phyloP scores from a whole-genome alignment of 495 filamentous ascomycete genomes.

The Friedmanniomyces simplex region DNA sequence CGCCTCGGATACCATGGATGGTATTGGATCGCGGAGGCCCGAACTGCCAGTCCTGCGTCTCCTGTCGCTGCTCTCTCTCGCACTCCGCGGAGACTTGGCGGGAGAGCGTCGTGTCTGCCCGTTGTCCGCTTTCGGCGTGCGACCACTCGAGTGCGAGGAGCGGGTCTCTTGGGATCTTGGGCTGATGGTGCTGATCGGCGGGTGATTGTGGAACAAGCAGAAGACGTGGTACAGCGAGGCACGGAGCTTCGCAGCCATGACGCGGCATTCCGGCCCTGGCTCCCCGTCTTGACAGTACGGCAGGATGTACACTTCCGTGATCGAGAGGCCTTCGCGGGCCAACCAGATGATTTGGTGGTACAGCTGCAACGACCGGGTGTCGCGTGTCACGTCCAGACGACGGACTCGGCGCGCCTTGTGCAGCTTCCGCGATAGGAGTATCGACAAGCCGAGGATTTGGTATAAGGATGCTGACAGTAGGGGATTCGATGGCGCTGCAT shows the following conservation, averaged over 20 bases:
- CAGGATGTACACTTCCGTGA: slow-evolving; percentile 77
- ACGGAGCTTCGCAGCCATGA: slow-evolving; percentile 80
- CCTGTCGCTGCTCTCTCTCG: slow-evolving; percentile 15
- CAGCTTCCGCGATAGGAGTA: slow-evolving; percentile 76
- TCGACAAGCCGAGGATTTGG: slow-evolving; percentile 81
- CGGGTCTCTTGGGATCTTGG: slow-evolving; percentile 22
- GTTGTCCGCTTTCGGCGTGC: slow-evolving; percentile 4
- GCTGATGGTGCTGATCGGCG: slow-evolving; percentile 41
- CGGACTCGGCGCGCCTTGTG: slow-evolving; percentile 73
- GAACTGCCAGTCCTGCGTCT: slow-evolving; percentile 22
- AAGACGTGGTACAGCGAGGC: slow-evolving; percentile 95
- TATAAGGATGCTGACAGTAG: slow-evolving; percentile 72
- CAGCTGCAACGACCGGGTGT: slow-evolving; percentile 70
- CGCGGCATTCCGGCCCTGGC: slow-evolving; percentile 43
- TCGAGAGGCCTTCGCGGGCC: slow-evolving; percentile 76
- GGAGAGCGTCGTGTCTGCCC: slow-evolving; percentile 9
- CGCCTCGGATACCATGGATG: slow-evolving; percentile 33
- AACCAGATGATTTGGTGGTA: slow-evolving; percentile 96
- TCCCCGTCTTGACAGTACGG: slow-evolving; percentile 55
- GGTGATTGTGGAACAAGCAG: slow-evolving; percentile 85
- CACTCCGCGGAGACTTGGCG: slow-evolving; percentile 2
- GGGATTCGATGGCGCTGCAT: slow-evolving; percentile 58
- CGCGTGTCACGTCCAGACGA: slow-evolving; percentile 65
- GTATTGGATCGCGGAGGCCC: slow-evolving; percentile 32
- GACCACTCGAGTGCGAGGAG: slow-evolving; percentile 10